Conservation (phyloP, 345 rosid species). For the Dimocarpus longan region DNA sequence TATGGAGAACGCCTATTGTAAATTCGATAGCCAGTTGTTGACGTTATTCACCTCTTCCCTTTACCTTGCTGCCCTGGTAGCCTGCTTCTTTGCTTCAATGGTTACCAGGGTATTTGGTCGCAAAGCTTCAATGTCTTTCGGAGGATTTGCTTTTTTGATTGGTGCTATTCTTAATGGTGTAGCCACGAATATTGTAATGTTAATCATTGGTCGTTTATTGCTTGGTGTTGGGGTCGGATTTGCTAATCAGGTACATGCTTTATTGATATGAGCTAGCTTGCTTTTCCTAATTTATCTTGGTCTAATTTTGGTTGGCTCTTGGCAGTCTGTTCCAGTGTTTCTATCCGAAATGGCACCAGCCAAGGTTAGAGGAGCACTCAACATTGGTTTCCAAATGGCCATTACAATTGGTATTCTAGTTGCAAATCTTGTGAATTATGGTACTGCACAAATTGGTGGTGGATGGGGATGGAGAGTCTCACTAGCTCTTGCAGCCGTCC, state of each 20-base stretch:
- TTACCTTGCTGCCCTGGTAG: conserved; percentile 68
- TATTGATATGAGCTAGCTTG: no score
- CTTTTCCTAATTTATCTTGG: no score
- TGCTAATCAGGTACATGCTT: conserved; percentile 61
- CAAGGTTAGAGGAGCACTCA: conserved; percentile 72
- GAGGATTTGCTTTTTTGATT: conserved; percentile 58
- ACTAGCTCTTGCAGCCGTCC: conserved; percentile 66
- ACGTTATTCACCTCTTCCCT: conserved; percentile 81
- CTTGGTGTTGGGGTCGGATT: conserved; percentile 85
- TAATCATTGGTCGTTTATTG: conserved; percentile 64
- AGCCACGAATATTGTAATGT: conserved; percentile 54
- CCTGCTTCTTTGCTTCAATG: conserved; percentile 61
- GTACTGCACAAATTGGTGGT: conserved; percentile 48
- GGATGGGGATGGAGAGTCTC: conserved; percentile 83
- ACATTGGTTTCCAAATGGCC: conserved; percentile 78
- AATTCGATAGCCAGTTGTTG: conserved; percentile 61
- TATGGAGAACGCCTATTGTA: conserved; percentile 63
- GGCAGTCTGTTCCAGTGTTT: conserved; percentile 71
- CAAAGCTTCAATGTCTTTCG: conserved; percentile 62
- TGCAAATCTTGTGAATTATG: conserved; percentile 68
- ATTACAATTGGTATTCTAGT: conserved; percentile 71
- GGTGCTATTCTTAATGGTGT: conserved; percentile 71
- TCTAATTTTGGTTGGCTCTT: no score
- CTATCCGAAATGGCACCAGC: conserved; percentile 87
- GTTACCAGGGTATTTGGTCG: conserved; percentile 63